Conservation (phyloP, 805 yeast genomes). For the Pichia heedii region DNA sequence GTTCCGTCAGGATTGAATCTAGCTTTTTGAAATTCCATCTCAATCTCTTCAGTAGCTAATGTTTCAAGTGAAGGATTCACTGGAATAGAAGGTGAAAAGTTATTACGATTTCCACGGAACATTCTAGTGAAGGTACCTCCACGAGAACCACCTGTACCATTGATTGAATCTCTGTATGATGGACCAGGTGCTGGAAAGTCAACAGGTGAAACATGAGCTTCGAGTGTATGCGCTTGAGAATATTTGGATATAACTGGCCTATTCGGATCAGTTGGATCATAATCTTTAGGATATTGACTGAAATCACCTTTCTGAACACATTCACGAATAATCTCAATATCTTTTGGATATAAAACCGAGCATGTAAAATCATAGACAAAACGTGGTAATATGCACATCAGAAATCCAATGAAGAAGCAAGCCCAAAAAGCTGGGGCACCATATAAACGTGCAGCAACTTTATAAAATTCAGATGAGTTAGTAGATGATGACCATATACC, state of each 20-base stretch:
- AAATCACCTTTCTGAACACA: slow-evolving; percentile 60
- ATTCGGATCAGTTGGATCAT: slow-evolving; percentile 77
- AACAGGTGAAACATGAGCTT: slow-evolving; percentile 14
- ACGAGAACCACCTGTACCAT: slow-evolving; percentile 29
- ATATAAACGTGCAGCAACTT: slow-evolving; percentile 55
- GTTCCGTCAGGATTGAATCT: slow-evolving; percentile 20
- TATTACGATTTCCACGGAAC: slow-evolving; percentile 21
- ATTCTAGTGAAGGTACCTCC: slow-evolving; percentile 32
- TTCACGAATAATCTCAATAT: slow-evolving; percentile 67
- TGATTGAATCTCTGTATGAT: slow-evolving; percentile 27
- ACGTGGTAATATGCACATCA: slow-evolving; percentile 59
- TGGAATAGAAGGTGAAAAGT: slow-evolving; percentile 25
- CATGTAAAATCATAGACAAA: slow-evolving; percentile 48
- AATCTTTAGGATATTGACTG: slow-evolving; percentile 52
- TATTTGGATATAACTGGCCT: slow-evolving; percentile 45
- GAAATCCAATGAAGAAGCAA: slow-evolving; percentile 52
- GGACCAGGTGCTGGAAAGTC: slow-evolving; percentile 11
- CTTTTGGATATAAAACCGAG: slow-evolving; percentile 50
- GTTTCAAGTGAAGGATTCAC: slow-evolving; percentile 28
- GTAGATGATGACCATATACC: slow-evolving; percentile 63
- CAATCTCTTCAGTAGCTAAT: slow-evolving; percentile 42
- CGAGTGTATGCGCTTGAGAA: slow-evolving; percentile 26
- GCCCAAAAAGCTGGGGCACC: slow-evolving; percentile 62
- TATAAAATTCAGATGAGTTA: slow-evolving; percentile 51
- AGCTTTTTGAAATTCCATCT: slow-evolving; percentile 32